Evolutionary conservation across 2,329 filamentous ascomycete species (phyloP).

Genomic region (Hirsutella rhossiliensis): DNA sequence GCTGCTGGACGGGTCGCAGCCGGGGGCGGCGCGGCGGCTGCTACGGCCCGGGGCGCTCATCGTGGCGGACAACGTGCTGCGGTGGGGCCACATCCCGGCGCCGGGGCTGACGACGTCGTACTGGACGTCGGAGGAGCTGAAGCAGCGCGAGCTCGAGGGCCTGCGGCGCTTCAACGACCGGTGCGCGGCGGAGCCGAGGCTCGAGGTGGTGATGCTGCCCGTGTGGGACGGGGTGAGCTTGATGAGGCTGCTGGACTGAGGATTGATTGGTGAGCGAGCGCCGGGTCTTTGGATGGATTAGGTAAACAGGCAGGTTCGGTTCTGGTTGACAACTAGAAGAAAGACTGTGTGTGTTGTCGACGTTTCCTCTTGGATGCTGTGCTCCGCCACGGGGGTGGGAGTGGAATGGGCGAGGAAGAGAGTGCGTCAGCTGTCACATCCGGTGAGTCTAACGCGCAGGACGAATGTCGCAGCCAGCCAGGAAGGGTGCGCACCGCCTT

Average conservation of each 20-base stretch:
- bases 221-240: slow-evolving; percentile 31
- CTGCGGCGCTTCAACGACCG: slow-evolving; percentile 23
- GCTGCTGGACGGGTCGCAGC: slow-evolving; percentile 30
- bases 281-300: no score
- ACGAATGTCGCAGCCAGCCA: no score
- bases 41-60: slow-evolving; percentile 38
- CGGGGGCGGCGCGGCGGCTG: slow-evolving; percentile 24
- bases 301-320: background rate
- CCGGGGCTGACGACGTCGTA: slow-evolving; percentile 2
- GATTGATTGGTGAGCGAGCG: background rate
- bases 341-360: no score
- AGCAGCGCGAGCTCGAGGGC: slow-evolving; percentile 11
- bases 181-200: slow-evolving; percentile 17
- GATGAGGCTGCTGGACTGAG: slow-evolving; percentile 24
- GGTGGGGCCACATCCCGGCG: slow-evolving; percentile 33
- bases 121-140: slow-evolving; percentile 2
- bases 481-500: no score
- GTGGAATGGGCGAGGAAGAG: no score
- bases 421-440: no score
- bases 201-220: slow-evolving; percentile 28
- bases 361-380: no score
- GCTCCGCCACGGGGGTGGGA: no score
- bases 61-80: slow-evolving; percentile 42
- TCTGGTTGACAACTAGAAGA: no score
- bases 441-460: no score